Evolutionary conservation across 495 filamentous ascomycete genomes (phyloP).

Genomic region (Aspergillus avenaceus): DNA sequence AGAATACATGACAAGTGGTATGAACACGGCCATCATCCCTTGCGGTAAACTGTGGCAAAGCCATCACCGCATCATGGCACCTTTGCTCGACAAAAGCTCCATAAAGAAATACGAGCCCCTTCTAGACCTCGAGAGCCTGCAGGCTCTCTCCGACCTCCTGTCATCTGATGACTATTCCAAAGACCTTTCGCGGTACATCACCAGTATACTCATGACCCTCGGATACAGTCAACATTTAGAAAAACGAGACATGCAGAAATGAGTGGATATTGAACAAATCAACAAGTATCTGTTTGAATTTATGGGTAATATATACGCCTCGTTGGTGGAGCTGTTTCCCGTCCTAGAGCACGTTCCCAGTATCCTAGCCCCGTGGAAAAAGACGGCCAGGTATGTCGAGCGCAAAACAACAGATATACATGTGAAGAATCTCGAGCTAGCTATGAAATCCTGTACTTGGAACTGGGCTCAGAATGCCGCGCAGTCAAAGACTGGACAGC

Average conservation of each 20-base stretch:
- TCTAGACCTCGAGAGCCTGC: slow-evolving; percentile 15
- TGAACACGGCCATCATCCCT: slow-evolving; percentile 19
- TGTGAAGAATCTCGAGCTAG: neutral
- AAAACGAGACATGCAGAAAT: neutral
- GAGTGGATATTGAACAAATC: slow-evolving; percentile 12
- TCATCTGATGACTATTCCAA: slow-evolving; percentile 42
- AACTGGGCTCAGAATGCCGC: slow-evolving; percentile 4
- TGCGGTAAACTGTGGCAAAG: slow-evolving; percentile 6
- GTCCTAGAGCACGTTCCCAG: slow-evolving; percentile 41
- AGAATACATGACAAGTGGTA: slow-evolving; percentile 13
- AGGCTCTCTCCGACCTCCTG: slow-evolving; percentile 12
- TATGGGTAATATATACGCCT: slow-evolving; percentile 10
- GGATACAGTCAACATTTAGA: slow-evolving; percentile 54
- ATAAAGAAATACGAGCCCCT: slow-evolving; percentile 2
- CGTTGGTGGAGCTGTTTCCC: slow-evolving; percentile 33
- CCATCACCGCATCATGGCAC: slow-evolving; percentile 9
- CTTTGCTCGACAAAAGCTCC: neutral
- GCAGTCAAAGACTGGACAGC: neutral
- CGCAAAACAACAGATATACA: neutral
- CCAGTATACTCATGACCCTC: slow-evolving; percentile 53
- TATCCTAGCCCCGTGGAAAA: slow-evolving; percentile 46
- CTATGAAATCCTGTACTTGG: neutral
- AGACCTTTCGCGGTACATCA: slow-evolving; percentile 54
- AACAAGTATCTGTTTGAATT: slow-evolving; percentile 9
- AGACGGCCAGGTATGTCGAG: slow-evolving; percentile 25